phyloP scores from a whole-genome alignment of 2,329 filamentous ascomycete species.

The Endoconidiophora polonica region DNA sequence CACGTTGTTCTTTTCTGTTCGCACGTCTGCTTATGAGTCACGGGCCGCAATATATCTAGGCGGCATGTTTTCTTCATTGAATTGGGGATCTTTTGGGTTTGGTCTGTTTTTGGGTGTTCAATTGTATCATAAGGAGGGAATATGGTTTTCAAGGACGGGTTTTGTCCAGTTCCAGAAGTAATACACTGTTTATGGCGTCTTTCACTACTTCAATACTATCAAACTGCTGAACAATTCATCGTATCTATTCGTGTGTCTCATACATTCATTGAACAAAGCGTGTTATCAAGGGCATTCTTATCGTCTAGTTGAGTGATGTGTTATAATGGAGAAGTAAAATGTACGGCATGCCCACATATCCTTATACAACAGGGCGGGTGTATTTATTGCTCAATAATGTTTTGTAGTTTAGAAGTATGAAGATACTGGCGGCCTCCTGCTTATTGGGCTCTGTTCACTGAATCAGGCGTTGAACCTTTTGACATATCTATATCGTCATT shows the following conservation, averaged over 20 bases:
- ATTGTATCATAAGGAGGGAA: constrained; percentile 27
- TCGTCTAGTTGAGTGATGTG: too few species aligned
- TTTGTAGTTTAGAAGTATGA: too few species aligned
- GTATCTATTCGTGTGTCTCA: not conserved
- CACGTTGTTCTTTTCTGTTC: constrained; percentile 14
- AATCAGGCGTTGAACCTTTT: too few species aligned
- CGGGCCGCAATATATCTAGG: constrained; percentile 9
- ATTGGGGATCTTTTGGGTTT: constrained; percentile 17
- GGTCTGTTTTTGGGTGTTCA: constrained; percentile 27
- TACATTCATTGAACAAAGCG: too few species aligned
- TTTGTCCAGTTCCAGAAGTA: constrained; percentile 13
- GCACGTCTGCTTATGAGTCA: constrained; percentile 16
- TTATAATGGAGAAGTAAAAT: too few species aligned
- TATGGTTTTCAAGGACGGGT: constrained; percentile 20
- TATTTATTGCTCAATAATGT: too few species aligned
- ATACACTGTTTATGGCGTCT: constrained; percentile 11
- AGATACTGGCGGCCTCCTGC: too few species aligned
- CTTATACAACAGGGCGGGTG: too few species aligned
- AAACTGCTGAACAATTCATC: not conserved
- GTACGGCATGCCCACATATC: too few species aligned
- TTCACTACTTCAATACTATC: constrained; percentile 4
- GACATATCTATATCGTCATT: too few species aligned
- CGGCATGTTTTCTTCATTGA: constrained; percentile 13
- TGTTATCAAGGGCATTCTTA: too few species aligned
- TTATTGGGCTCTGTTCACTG: too few species aligned